These are phyloP conservation scores for Leccinum aurantiacum DNA, from an alignment of 768 basidiomycete species.

Conservation along the genomic window DNA sequence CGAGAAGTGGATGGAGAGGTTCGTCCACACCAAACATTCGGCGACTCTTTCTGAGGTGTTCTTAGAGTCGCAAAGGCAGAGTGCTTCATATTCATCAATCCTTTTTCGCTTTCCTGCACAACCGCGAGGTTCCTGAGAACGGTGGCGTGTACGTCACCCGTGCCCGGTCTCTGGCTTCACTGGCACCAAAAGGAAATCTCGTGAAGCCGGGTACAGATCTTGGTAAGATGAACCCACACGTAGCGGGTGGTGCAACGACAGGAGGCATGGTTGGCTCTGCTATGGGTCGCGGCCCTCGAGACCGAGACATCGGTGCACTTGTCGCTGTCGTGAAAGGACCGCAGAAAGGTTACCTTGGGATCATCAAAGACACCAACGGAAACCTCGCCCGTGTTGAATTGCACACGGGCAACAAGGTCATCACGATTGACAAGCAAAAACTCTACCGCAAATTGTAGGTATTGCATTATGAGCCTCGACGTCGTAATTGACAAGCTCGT, in stretches of 20 bases:
- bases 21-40: slow-evolving; percentile 22
- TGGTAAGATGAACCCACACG: slow-evolving; percentile 88
- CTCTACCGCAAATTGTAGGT: slow-evolving; percentile 71
- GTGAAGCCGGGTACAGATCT: slow-evolving; percentile 70
- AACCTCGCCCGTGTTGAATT: slow-evolving; percentile 85
- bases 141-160: slow-evolving; percentile 94
- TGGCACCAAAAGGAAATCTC: slow-evolving; percentile 82
- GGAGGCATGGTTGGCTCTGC: slow-evolving; percentile 84
- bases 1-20: slow-evolving; percentile 92
- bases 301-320: slow-evolving; percentile 74
- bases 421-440: slow-evolving; percentile 82
- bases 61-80: slow-evolving; percentile 78
- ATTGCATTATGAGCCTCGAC: background rate
- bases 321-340: slow-evolving; percentile 85
- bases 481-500: slow-evolving; percentile 9
- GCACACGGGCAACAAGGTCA: slow-evolving; percentile 83
- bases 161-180: slow-evolving; percentile 74
- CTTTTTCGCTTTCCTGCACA: slow-evolving; percentile 91
- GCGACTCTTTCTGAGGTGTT: slow-evolving; percentile 2
- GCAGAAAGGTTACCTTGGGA: slow-evolving; percentile 87
- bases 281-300: slow-evolving; percentile 78
- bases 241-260: slow-evolving; percentile 49
- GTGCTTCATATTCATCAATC: slow-evolving; percentile 95
- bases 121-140: slow-evolving; percentile 86
- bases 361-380: slow-evolving; percentile 95